Conservation (phyloP, 2,329 filamentous ascomycete genomes). For the Colletotrichum chlorophyti region DNA sequence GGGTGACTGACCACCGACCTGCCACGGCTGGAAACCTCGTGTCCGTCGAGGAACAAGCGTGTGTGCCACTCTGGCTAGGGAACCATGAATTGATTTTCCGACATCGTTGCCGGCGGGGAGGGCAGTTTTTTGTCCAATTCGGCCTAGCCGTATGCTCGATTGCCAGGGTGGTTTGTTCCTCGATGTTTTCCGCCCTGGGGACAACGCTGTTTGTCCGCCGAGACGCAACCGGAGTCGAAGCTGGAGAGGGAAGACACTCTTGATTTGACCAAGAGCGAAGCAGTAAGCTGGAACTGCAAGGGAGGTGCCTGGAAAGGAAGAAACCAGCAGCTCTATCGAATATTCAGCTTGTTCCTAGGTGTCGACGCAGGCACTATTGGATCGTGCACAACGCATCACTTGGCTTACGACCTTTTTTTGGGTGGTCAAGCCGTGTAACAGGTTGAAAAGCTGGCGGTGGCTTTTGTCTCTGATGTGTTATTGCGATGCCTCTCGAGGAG, state of each 20-base stretch:
- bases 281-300: slow-evolving; percentile 6
- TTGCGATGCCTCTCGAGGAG: not conserved
- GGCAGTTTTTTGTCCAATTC: slow-evolving; percentile 14
- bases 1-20: slow-evolving; percentile 10
- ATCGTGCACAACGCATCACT: slow-evolving; percentile 1
- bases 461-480: not conserved
- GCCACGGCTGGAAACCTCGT: slow-evolving; percentile 1
- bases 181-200: not conserved
- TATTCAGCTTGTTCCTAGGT: not conserved
- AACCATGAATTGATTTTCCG: not conserved
- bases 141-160: slow-evolving; percentile 7
- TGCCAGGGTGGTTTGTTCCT: not conserved
- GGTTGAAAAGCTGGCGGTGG: not conserved
- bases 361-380: not conserved
- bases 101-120: slow-evolving; percentile 10
- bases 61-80: not conserved
- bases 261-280: not conserved
- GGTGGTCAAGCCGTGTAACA: not conserved
- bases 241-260: not conserved
- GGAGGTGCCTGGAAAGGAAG: not conserved
- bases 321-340: too few species aligned
- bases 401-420: not conserved
- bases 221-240: not conserved
- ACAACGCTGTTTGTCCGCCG: not conserved
- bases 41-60: slow-evolving; percentile 4